Evolutionary conservation across 345 rosid genomes (phyloP), one percentile per base, ranked within the genome.

Genomic region (Lepidium africanum): DNA sequence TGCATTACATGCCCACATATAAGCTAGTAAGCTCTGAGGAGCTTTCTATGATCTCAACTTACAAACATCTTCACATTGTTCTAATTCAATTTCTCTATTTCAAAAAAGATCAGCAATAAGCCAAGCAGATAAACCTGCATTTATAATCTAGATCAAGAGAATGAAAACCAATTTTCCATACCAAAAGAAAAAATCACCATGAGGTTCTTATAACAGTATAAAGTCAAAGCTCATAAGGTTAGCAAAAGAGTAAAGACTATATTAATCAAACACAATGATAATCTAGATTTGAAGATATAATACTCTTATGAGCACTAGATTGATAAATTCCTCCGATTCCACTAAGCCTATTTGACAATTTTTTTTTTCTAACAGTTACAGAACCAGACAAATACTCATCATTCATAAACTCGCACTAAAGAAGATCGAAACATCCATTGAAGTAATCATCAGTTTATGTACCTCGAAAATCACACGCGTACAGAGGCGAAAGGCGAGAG

Each of bases 381-480:
- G 14, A 30, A 9, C 5, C 39, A 52, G 10, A 7, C 9, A 19
- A 21, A 7, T 49, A 49, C 33, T 23, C 7, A 30, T 5, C 33
- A 6, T 6, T 30, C 33, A 30, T 30, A 30, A 27, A 6, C 33
- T 30, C 33, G 7, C 33, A 5, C 7, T 30, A 30, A 30, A 30
- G 3, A 42, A 42, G 17, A 33, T 14, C 57, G 19, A 30, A 32
- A 3, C 38, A 6, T 30, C 7, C 4, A 51, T 27, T 3, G 6
- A 30, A 14, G 2, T 14, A 0, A 60, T 39, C 48, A 65, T 65
- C 53, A 70, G 36, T 32, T 54, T 53, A 15, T 54, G 39, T 71
- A 83, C 90, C 87, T 79, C 51, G 72, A 10, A 87, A 53, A 45
- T 70, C 79, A 67, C 71, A 76, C 23, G 48, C 30, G 59, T 75